phyloP scores from a whole-genome alignment of 1,284 basidiomycete species.

The Apiotrichum brassicae region DNA sequence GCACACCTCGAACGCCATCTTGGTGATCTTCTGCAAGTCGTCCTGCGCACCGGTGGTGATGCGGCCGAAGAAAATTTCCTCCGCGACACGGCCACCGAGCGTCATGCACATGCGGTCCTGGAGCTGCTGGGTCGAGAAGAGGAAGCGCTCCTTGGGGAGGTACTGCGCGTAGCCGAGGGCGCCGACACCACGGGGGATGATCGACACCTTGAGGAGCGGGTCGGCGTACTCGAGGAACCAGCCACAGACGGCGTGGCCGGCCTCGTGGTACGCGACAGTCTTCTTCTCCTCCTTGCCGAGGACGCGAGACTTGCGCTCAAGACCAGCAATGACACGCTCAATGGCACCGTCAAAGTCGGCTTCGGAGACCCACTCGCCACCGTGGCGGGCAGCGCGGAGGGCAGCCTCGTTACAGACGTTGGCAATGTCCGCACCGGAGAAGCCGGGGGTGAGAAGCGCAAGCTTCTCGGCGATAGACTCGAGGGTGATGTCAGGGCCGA shows the following conservation, averaged over 20 bases:
- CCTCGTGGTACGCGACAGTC: slow-evolving; percentile 98
- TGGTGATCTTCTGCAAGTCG: slow-evolving; percentile 94
- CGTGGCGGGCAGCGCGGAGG: slow-evolving; percentile 82
- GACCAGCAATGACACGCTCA: slow-evolving; percentile 93
- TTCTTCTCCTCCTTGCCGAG: slow-evolving; percentile 95
- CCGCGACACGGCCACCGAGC: slow-evolving; percentile 93
- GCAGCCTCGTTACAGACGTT: slow-evolving; percentile 99
- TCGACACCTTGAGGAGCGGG: slow-evolving; percentile 94
- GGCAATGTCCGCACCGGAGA: slow-evolving; percentile 97
- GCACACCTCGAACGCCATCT: slow-evolving; percentile 88
- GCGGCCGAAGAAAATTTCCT: slow-evolving; percentile 95
- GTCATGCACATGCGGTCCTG: slow-evolving; percentile 97
- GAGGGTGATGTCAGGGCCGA: slow-evolving; percentile 56
- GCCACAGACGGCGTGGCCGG: slow-evolving; percentile 94
- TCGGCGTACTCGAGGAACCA: slow-evolving; percentile 98
- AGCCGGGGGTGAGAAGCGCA: slow-evolving; percentile 91
- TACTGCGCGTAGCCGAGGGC: slow-evolving; percentile 97
- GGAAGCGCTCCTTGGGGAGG: slow-evolving; percentile 90
- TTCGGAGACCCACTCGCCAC: slow-evolving; percentile 71
- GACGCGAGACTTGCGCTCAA: slow-evolving; percentile 92
- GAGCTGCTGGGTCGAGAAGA: slow-evolving; percentile 92
- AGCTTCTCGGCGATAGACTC: slow-evolving; percentile 80
- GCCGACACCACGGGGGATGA: slow-evolving; percentile 93
- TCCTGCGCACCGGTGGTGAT: slow-evolving; percentile 98
- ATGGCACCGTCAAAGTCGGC: slow-evolving; percentile 94